Percentiles rank a stretch among this genome's conserved stretches.
phyloP scores from a whole-genome alignment of 1,284 basidiomycete genomes.

The Trichosporon coremiiforme region DNA sequence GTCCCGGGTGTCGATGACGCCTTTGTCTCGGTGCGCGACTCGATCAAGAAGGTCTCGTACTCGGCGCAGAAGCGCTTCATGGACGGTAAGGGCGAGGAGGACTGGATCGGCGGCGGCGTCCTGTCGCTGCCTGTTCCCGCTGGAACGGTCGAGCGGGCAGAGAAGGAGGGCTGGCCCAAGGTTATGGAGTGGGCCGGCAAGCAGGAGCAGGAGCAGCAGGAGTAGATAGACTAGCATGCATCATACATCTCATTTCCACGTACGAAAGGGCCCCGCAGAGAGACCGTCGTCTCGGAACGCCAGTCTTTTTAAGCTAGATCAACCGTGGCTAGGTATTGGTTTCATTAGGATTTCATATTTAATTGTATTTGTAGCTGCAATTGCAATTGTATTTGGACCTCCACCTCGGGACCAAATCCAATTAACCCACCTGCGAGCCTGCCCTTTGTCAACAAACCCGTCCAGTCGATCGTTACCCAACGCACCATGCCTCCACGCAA shows the following conservation, averaged over 20 bases:
- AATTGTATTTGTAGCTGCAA: too few species aligned
- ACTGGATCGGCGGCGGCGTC: constrained; percentile 80
- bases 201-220: constrained; percentile 31
- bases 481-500: constrained; percentile 9
- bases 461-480: not conserved
- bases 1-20: constrained; percentile 62
- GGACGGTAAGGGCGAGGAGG: constrained; percentile 70
- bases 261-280: not conserved
- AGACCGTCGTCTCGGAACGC: not conserved
- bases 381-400: too few species aligned
- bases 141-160: constrained; percentile 70
- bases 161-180: constrained; percentile 46
- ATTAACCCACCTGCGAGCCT: not conserved
- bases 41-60: constrained; percentile 77
- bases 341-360: too few species aligned
- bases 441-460: constrained; percentile 1
- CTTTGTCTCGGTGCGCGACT: constrained; percentile 72
- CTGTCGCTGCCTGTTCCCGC: constrained; percentile 87
- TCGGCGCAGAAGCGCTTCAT: constrained; percentile 61
- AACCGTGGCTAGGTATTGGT: too few species aligned
- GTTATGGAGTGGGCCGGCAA: constrained; percentile 52
- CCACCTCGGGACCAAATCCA: constrained; percentile 14
- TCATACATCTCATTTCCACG: constrained; percentile 14
- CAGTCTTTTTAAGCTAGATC: too few species aligned
- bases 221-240: constrained; percentile 17